Base-by-base conservation (phyloP, 1,284 basidiomycete species). In the Apiotrichum laibachii region DNA sequence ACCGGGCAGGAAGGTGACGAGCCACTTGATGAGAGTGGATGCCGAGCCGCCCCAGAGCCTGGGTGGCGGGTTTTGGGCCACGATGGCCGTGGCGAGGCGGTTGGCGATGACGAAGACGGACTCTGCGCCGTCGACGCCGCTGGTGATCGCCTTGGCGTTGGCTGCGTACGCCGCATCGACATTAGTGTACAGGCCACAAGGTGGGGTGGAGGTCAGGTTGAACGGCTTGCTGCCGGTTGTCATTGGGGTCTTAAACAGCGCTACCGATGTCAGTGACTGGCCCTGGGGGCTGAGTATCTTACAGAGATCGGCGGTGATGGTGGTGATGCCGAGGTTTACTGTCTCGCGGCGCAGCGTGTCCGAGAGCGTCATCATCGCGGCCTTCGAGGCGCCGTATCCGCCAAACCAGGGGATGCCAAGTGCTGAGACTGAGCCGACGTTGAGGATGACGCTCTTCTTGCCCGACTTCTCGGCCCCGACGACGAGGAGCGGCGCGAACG, bases 311-410 rank as follows among this genome's bases (percentile, higher is more conserved):
- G 51, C 33, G n/a, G 52, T 56, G 39, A 53, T 34, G 37, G 21
- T 26, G n/a, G 42, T 51, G 19, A 57, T 52, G 31, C 55, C 56
- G 12, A 69, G 55, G 5, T 35, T 33, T 13, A 15, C 49, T 22
- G 66, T 52, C 53, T 69, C 67, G 19, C 47, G 39, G 19, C 62
- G 26, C 61, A 69, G 44, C 1, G 45, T 34, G 45, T 64, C 57
- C 13, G 55, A 55, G 13, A 66, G 18, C 0, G 19, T 19, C 19
- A 59, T 55, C 18, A 67, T 5, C 0, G 63, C 63, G 9, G 63
- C 63, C 42, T 53, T 53, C 39, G 47, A 44, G 10, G 33, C 35
- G 16, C 39, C 55, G 50, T 66, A 70, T 10, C 50, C 55, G 15
- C 34, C 61, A 16, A 63, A 46, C 55, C 55, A 68, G 6, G 67